Base-by-base conservation (phyloP, 768 basidiomycete genomes). In the Amanita polypyramis region DNA sequence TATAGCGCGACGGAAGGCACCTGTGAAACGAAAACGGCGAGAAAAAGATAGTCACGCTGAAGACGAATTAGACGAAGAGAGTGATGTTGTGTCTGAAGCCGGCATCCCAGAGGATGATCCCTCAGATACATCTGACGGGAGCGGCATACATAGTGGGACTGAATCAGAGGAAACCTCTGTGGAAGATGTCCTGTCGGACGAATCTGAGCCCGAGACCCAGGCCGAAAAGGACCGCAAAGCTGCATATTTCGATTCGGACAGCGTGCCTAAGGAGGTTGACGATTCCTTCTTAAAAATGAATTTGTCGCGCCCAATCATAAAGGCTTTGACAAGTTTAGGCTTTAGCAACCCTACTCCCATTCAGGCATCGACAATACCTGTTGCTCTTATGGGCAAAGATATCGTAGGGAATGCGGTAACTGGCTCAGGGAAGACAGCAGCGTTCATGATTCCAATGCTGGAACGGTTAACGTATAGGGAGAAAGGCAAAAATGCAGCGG, bases 381-480 rank as follows among this genome's bases (percentile, higher is more conserved):
- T 93, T 36, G 95, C 93, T 19, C 76, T 99, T 15, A 63, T 94
- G 19, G 96, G 96, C 43, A 93, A 96, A 60, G 96, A 99, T 62
- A 77, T 99, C 32, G 93, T 99, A 45, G 96, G 95, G 27, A 85
- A 80, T 50, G 95, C 96, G 15, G 89, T 95, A 14, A 99, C 96
- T 14, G 96, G 96, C 52, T 96, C 93, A 4, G 96, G 96, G 51
- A 99, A 99, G 71, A 99, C 96, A 1, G 95, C 92, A 8, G 96
- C 96, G 1, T 99, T 98, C 67, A 84, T 86, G 58, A 82, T 98
- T 51, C 96, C 96, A 34, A 85, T 94, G 67, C 64, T 94, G 43
- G 96, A 99, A 63, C 84, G 96, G 49, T 71, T 99, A 25, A 65
- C 94, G 46, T 98, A 94, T 60, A 77, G 96, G 47, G 93, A 97